A percentile compares a stretch with the other conserved stretches of the same genome.
Evolutionary conservation across 805 yeast species (phyloP).

Genomic region (Jamesozyma spencerorum): DNA sequence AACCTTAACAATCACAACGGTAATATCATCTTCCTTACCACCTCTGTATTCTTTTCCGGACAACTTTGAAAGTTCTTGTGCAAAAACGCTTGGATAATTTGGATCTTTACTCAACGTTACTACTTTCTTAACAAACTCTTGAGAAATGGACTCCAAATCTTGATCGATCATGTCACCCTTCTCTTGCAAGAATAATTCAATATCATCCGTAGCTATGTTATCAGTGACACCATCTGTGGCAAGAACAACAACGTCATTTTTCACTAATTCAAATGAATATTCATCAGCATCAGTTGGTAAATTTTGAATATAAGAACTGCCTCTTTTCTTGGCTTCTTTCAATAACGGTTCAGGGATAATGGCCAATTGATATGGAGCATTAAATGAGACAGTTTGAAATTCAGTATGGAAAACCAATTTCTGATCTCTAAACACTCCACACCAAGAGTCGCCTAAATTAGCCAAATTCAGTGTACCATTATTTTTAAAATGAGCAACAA

Average conservation of each 20-base stretch:
- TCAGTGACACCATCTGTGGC: slow-evolving; percentile 95
- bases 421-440: slow-evolving; percentile 67
- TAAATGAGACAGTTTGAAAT: slow-evolving; percentile 78
- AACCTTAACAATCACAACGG: slow-evolving; percentile 67
- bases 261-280: slow-evolving; percentile 53
- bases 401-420: slow-evolving; percentile 55
- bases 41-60: slow-evolving; percentile 48
- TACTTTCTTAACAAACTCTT: slow-evolving; percentile 55
- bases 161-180: slow-evolving; percentile 16
- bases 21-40: slow-evolving; percentile 93
- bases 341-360: slow-evolving; percentile 61
- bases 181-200: slow-evolving; percentile 58
- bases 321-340: slow-evolving; percentile 43
- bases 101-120: slow-evolving; percentile 63
- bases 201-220: slow-evolving; percentile 65
- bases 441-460: slow-evolving; percentile 93
- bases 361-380: slow-evolving; percentile 86
- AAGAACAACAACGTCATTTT: slow-evolving; percentile 68
- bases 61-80: slow-evolving; percentile 42
- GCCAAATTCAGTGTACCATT: slow-evolving; percentile 51
- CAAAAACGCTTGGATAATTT: slow-evolving; percentile 72
- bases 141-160: slow-evolving; percentile 41
- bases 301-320: slow-evolving; percentile 61
- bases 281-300: slow-evolving; percentile 60
- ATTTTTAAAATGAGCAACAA: slow-evolving; percentile 60